Evolutionary conservation across 371 early-diverging fungal genomes (phyloP), one percentile per base, ranked within the genome.

Genomic region (Syncephalastrum contaminatum): DNA sequence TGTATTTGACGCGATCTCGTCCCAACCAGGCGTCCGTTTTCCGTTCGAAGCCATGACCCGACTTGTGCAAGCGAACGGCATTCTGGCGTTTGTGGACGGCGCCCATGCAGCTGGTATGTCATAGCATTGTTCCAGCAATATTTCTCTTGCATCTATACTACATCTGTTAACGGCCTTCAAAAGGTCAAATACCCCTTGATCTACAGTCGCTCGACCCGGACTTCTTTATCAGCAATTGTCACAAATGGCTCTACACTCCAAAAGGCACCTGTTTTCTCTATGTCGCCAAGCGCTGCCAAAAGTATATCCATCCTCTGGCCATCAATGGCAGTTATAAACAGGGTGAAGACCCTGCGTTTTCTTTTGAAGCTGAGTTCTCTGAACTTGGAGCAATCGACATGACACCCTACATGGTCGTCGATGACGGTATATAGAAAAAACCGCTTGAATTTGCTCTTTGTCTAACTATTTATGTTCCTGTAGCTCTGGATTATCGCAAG

Each of bases 171-270:
- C 36, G 36, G 12, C 12, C 10, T 30, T 30, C 10, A 30, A 55
- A n/a, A 63, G 69, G 88, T 10, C 88, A 88, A 59, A 73, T 88
- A 10, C 78, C 80, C 5, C 53, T 90, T 15, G 58, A 86, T 53
- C 49, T 90, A 21, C 64, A 66, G 21, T 66, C 56, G 20, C 46
- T 72, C 5, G 67, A 77, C 53, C 71, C 87, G 1, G 90, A 90
- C 61, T 90, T 81, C 61, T 86, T 84, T 53, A 78, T 82, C 20
- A 82, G 84, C 22, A 88, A 86, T 56, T 75, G 78, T 46, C 90
- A 90, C 64, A 89, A 89, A 70, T 90, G 90, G 90, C 63, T 88
- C 18, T 86, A 69, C 56, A 70, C 77, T 39, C 73, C 78, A 21
- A 76, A 86, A 22, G 81, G 86, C 8, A 70, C 76, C 4, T 87